A percentile compares a stretch with the other conserved stretches of the same genome.
Evolutionary conservation across 495 filamentous ascomycete species (phyloP).

Genomic region (Xylaria palmicola): DNA sequence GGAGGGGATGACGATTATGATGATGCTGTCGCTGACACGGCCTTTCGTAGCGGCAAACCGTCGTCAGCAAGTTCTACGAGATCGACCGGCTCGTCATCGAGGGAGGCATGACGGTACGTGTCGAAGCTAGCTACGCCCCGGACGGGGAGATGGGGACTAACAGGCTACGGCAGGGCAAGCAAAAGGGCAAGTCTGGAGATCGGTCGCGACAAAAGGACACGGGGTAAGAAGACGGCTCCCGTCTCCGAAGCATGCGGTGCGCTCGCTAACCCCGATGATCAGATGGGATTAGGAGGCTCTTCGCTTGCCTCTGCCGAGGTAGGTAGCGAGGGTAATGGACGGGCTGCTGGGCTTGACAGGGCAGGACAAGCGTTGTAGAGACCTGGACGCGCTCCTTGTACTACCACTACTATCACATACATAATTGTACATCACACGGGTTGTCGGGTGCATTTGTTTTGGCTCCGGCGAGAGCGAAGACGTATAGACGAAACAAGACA

Average conservation of each 20-base stretch:
- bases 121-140: neutral
- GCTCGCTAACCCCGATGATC: constrained; percentile 13
- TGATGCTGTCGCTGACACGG: constrained; percentile 4
- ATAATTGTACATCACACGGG: constrained; percentile 11
- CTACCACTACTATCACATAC: constrained; percentile 17
- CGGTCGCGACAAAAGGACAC: constrained; percentile 80
- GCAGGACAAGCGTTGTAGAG: neutral
- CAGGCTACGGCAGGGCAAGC: constrained; percentile 60
- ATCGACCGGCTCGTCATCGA: constrained; percentile 91
- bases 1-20: neutral
- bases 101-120: constrained; percentile 62
- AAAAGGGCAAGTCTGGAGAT: constrained; percentile 64
- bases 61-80: constrained; percentile 93
- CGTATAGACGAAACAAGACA: neutral
- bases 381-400: constrained; percentile 5
- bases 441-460: neutral
- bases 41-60: constrained; percentile 76
- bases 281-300: constrained; percentile 49
- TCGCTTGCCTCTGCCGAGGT: neutral
- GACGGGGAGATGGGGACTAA: neutral
- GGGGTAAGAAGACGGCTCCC: constrained; percentile 56
- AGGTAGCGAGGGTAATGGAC: too few relatives aligned
- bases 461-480: neutral
- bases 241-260: neutral
- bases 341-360: neutral